phyloP scores from a whole-genome alignment of 2,329 filamentous ascomycete species.

The Ciborinia camelliae region DNA sequence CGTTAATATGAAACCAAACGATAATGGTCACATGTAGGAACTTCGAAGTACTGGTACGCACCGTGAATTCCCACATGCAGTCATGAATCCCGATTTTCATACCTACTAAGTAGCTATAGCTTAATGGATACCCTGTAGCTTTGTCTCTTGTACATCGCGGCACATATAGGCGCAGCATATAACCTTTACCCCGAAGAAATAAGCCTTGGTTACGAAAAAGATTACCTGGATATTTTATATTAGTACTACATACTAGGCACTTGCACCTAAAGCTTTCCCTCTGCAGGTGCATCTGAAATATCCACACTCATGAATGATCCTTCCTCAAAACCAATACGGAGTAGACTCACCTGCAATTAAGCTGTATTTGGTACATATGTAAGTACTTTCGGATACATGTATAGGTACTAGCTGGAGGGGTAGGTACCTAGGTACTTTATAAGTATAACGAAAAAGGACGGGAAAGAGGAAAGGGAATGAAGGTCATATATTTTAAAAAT shows the following conservation, averaged over 20 bases:
- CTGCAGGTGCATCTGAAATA: background rate
- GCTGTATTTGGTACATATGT: background rate
- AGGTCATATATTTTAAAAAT: too few species aligned
- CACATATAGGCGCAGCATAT: conserved; percentile 3
- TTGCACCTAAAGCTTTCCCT: background rate
- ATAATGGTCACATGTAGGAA: too few species aligned
- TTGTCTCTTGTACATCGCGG: conserved; percentile 5
- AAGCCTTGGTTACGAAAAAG: background rate
- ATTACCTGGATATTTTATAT: background rate
- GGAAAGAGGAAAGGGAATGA: too few species aligned
- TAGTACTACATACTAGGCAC: background rate
- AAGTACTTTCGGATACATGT: too few species aligned
- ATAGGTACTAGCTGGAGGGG: background rate
- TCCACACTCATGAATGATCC: background rate
- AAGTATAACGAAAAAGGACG: background rate
- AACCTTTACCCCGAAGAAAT: background rate
- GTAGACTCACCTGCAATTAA: background rate
- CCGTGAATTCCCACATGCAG: background rate
- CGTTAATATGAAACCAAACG: too few species aligned
- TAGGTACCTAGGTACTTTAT: background rate
- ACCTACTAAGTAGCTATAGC: background rate
- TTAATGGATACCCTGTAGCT: conserved; percentile 1
- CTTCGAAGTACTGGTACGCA: too few species aligned
- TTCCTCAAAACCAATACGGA: too few species aligned
- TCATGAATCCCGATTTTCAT: background rate